These are phyloP conservation scores for Phytophthora rubi DNA, from an alignment of 352 stramenopile species.

Conservation along the genomic window DNA sequence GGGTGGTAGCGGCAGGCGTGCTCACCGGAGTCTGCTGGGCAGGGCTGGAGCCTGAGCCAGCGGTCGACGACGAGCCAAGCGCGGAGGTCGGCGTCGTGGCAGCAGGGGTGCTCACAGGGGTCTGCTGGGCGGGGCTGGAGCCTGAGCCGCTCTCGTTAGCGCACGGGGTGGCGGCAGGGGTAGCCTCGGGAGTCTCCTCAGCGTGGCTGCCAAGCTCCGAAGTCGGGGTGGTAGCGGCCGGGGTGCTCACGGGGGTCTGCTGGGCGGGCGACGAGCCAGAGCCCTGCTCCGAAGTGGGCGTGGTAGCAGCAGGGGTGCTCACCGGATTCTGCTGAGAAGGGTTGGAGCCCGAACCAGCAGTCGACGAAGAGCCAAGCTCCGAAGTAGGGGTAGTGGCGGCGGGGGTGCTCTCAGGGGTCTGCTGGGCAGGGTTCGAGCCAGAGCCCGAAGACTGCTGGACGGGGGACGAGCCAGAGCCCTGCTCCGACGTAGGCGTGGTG, in stretches of 20 bases:
- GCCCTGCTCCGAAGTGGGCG: neutral
- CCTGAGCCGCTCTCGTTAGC: constrained; percentile 4
- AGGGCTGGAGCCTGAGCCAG: constrained; percentile 6
- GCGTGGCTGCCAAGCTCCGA: neutral
- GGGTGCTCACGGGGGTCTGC: constrained; percentile 6
- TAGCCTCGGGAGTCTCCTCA: constrained; percentile 11
- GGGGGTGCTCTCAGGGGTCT: no score
- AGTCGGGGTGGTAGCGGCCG: constrained; percentile 5
- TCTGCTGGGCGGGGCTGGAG: constrained; percentile 6
- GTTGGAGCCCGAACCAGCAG: no score
- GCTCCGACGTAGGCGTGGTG: no score
- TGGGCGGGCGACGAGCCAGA: constrained; percentile 9
- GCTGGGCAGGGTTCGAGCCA: no score
- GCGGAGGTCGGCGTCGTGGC: constrained; percentile 3
- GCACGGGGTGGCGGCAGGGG: constrained; percentile 14
- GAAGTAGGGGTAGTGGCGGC: no score
- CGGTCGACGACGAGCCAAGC: neutral
- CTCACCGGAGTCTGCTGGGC: neutral
- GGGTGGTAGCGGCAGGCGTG: constrained; percentile 3
- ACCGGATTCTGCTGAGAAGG: no score
- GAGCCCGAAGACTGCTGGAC: constrained; percentile 2
- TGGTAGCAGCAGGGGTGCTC: neutral
- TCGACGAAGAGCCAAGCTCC: no score
- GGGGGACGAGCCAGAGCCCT: neutral
- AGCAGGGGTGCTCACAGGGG: constrained; percentile 2